Conservation (phyloP, 2,329 filamentous ascomycete genomes). For the Chrysoporthe cubensis region DNA sequence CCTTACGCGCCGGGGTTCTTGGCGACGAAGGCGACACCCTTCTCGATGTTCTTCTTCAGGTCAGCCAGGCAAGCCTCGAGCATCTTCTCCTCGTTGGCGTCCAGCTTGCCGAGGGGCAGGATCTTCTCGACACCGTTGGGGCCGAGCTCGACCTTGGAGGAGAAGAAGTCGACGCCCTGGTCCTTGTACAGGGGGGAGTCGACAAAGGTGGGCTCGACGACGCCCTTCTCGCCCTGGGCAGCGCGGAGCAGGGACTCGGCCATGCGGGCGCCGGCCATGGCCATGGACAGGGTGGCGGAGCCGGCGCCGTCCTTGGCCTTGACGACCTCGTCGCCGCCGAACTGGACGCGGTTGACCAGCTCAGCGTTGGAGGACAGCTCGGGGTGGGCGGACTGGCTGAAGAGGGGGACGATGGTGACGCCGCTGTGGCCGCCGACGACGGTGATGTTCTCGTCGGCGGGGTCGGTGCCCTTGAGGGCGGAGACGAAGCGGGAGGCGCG, state of each 20-base stretch:
- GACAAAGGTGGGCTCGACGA: slow-evolving; percentile 95
- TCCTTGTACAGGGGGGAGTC: slow-evolving; percentile 98
- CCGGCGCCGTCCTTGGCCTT: slow-evolving; percentile 98
- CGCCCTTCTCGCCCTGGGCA: slow-evolving; percentile 88
- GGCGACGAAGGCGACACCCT: slow-evolving; percentile 71
- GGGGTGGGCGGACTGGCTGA: slow-evolving; percentile 89
- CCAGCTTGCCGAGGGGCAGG: slow-evolving; percentile 81
- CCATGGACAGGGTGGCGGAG: slow-evolving; percentile 98
- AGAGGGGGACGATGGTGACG: slow-evolving; percentile 96
- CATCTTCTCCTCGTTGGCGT: slow-evolving; percentile 85
- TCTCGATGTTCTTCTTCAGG: slow-evolving; percentile 93
- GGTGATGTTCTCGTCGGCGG: slow-evolving; percentile 89
- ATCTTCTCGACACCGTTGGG: slow-evolving; percentile 96
- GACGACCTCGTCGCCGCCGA: slow-evolving; percentile 98
- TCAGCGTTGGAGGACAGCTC: slow-evolving; percentile 77
- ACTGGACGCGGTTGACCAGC: slow-evolving; percentile 94
- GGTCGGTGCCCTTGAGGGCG: slow-evolving; percentile 89
- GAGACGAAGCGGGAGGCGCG: slow-evolving; percentile 97
- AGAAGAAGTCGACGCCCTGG: slow-evolving; percentile 96
- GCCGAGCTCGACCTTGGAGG: slow-evolving; percentile 92
- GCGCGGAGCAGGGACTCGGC: slow-evolving; percentile 94
- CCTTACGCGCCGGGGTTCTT: slow-evolving; percentile 63
- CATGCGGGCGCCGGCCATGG: slow-evolving; percentile 84
- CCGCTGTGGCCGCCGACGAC: slow-evolving; percentile 97
- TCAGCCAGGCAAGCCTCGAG: slow-evolving; percentile 83